A percentile compares a stretch with the other conserved stretches of the same genome.
phyloP scores from a whole-genome alignment of 495 filamentous ascomycete species.

The Neurospora africana region DNA sequence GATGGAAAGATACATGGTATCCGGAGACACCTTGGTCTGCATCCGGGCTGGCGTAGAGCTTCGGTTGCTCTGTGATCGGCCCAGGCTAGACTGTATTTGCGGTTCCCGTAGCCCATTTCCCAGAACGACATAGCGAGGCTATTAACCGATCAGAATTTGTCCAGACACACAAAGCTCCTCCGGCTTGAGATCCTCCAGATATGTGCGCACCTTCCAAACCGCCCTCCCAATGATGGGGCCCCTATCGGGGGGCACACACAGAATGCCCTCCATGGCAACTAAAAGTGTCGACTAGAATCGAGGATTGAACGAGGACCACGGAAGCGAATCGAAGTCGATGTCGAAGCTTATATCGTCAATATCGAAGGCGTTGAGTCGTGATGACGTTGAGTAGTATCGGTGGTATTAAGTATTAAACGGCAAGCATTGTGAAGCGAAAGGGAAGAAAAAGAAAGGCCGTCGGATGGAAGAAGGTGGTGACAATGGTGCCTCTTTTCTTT shows the following conservation, averaged over 20 bases:
- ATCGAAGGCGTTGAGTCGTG: slow-evolving; percentile 9
- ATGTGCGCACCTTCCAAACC: slow-evolving; percentile 42
- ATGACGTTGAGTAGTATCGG: not conserved
- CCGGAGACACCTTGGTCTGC: slow-evolving; percentile 17
- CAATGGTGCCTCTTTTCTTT: slow-evolving; percentile 1
- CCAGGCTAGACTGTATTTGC: slow-evolving; percentile 5
- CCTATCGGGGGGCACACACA: slow-evolving; percentile 45
- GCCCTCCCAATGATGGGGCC: slow-evolving; percentile 45
- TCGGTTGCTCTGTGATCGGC: slow-evolving; percentile 17
- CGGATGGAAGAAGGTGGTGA: not conserved
- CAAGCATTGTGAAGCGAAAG: slow-evolving; percentile 8
- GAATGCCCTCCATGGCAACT: slow-evolving; percentile 41
- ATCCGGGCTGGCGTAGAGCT: slow-evolving; percentile 18
- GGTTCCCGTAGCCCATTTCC: slow-evolving; percentile 21
- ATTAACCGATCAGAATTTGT: slow-evolving; percentile 2
- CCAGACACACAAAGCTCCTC: not conserved
- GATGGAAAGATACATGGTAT: slow-evolving; percentile 39
- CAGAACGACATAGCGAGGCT: slow-evolving; percentile 40
- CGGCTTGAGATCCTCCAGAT: not conserved
- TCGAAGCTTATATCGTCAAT: slow-evolving; percentile 2
- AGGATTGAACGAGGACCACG: not conserved
- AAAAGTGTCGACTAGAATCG: not conserved
- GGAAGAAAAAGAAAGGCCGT: not conserved
- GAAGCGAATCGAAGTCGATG: slow-evolving; percentile 2
- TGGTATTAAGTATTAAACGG: slow-evolving; percentile 12